Conservation (phyloP, 1,284 basidiomycete genomes). For the Pseudozyma sp. region DNA sequence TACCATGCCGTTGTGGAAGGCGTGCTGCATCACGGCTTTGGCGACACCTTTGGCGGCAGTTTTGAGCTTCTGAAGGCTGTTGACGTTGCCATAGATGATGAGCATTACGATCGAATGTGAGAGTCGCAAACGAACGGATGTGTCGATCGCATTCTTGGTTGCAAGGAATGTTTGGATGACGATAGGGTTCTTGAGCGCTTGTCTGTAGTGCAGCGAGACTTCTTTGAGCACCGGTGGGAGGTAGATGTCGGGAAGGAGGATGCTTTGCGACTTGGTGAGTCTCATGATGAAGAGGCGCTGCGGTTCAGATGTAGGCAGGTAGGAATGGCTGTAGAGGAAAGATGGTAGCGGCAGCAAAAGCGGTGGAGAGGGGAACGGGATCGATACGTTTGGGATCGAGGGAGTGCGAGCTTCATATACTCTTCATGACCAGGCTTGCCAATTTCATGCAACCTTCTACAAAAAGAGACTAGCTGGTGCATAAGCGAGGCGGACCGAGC, state of each 20-base stretch:
- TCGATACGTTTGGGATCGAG: too few relatives aligned
- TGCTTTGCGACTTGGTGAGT: constrained; percentile 1
- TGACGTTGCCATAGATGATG: constrained; percentile 3
- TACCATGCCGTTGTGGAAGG: background rate
- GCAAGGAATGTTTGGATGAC: background rate
- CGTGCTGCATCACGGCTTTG: background rate
- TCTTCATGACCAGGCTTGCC: too few relatives aligned
- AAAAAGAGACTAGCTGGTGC: too few relatives aligned
- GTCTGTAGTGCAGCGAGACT: background rate
- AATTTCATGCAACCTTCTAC: too few relatives aligned
- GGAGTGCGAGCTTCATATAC: too few relatives aligned
- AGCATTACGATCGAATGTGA: background rate
- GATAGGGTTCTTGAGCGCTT: background rate
- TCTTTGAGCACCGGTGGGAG: background rate
- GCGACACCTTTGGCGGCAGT: background rate
- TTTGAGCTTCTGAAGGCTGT: background rate
- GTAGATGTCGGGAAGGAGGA: constrained; percentile 1
- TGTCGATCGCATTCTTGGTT: background rate
- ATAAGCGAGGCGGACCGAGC: too few relatives aligned
- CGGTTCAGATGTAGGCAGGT: too few relatives aligned
- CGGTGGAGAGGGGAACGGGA: too few relatives aligned
- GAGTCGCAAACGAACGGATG: background rate
- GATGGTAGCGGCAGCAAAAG: too few relatives aligned
- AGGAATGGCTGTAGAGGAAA: too few relatives aligned
- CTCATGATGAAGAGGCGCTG: background rate